A percentile compares a stretch with the other conserved stretches of the same genome.
These are phyloP conservation scores for Amylostereum chailletii DNA, from an alignment of 1,284 basidiomycete species.

Conservation along the genomic window DNA sequence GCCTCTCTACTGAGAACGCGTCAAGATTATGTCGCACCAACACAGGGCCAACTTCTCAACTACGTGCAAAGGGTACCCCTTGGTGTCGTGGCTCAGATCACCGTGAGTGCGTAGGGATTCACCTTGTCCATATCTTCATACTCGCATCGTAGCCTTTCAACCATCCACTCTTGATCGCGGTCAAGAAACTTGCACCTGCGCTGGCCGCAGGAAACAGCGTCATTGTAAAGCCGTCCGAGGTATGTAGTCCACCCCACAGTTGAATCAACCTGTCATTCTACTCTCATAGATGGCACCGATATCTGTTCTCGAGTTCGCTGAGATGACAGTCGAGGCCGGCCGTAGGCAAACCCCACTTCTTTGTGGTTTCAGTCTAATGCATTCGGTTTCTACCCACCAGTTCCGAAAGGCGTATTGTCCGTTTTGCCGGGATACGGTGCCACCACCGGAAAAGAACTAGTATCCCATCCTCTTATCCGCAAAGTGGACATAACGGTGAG, in stretches of 20 bases:
- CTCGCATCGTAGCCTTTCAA: slow-evolving; percentile 58
- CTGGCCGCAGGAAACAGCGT: slow-evolving; percentile 79
- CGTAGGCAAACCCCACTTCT: slow-evolving; percentile 28
- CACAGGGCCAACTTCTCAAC: slow-evolving; percentile 69
- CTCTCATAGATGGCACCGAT: slow-evolving; percentile 59
- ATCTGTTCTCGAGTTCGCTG: slow-evolving; percentile 67
- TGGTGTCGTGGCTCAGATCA: slow-evolving; percentile 80
- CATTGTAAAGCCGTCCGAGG: slow-evolving; percentile 78
- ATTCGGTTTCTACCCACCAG: slow-evolving; percentile 22
- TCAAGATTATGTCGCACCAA: slow-evolving; percentile 64
- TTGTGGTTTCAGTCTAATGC: no score
- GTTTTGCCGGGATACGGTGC: slow-evolving; percentile 65
- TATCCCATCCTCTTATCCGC: slow-evolving; percentile 53
- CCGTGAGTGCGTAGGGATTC: slow-evolving; percentile 30
- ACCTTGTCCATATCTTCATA: neutral
- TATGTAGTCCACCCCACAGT: slow-evolving; percentile 15
- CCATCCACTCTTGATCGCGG: slow-evolving; percentile 72
- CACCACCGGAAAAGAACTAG: slow-evolving; percentile 54
- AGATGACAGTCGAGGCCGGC: slow-evolving; percentile 56
- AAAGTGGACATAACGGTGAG: slow-evolving; percentile 79
- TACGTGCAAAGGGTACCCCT: slow-evolving; percentile 72
- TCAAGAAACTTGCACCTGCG: slow-evolving; percentile 82
- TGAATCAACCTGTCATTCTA: neutral
- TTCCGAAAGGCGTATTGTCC: slow-evolving; percentile 67
- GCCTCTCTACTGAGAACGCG: slow-evolving; percentile 64